Conservation (phyloP, 768 basidiomycete genomes). For the Hygrocybe coccinea region DNA sequence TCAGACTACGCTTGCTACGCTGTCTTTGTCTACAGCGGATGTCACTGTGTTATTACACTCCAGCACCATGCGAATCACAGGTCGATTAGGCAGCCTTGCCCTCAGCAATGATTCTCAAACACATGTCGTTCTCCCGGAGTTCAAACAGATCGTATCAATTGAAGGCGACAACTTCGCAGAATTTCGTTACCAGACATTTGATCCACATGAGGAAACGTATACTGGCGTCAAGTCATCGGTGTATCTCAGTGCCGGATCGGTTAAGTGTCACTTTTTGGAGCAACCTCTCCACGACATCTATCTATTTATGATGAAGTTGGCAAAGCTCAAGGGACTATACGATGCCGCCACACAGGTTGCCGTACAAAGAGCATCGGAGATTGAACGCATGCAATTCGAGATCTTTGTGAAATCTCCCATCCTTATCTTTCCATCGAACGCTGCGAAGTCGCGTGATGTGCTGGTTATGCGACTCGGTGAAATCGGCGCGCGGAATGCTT, state of each 20-base stretch:
- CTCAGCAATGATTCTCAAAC: conserved; percentile 67
- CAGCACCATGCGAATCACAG: conserved; percentile 71
- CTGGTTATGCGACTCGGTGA: conserved; percentile 85
- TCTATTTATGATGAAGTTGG: conserved; percentile 76
- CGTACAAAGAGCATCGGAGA: conserved; percentile 86
- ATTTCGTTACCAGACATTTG: conserved; percentile 89
- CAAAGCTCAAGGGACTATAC: conserved; percentile 88
- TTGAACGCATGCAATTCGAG: conserved; percentile 90
- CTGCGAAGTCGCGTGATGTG: conserved; percentile 55
- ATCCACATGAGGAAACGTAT: conserved; percentile 63
- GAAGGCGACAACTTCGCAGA: conserved; percentile 93
- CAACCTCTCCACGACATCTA: conserved; percentile 87
- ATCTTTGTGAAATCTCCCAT: conserved; percentile 91
- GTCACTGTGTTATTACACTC: conserved; percentile 70
- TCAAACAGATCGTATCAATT: conserved; percentile 85
- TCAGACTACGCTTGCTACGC: conserved; percentile 66
- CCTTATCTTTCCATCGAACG: conserved; percentile 74
- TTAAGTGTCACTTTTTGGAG: conserved; percentile 86
- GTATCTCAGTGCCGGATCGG: conserved; percentile 77
- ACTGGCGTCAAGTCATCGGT: conserved; percentile 80
- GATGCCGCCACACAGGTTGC: conserved; percentile 92
- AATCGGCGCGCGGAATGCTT: conserved; percentile 75
- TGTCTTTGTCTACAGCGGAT: conserved; percentile 86
- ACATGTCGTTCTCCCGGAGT: conserved; percentile 52
- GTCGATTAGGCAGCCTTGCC: conserved; percentile 77